These are phyloP conservation scores for Taxawa tesnikishii DNA, from an alignment of 2,329 filamentous ascomycete genomes.

Conservation along the genomic window DNA sequence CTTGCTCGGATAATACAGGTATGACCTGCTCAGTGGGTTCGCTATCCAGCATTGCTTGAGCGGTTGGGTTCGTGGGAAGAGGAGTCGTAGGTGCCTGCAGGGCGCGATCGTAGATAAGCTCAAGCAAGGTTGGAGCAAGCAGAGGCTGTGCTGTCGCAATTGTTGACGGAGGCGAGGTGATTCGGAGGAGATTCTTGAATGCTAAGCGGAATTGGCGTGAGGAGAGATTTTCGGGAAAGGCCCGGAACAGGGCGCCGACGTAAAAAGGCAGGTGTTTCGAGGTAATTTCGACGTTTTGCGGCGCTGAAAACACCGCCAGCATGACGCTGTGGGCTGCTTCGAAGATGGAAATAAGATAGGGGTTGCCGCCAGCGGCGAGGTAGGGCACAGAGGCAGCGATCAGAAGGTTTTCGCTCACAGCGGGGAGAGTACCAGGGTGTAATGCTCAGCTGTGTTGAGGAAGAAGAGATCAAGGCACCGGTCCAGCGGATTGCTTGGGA, in stretches of 20 bases:
- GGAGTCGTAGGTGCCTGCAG: constrained; percentile 37
- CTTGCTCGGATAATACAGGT: constrained; percentile 58
- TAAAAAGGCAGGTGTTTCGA: constrained; percentile 68
- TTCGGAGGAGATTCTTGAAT: constrained; percentile 72
- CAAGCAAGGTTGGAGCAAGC: constrained; percentile 68
- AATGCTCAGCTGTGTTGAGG: constrained; percentile 74
- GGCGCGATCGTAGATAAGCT: constrained; percentile 60
- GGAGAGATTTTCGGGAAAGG: constrained; percentile 69
- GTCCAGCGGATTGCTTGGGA: constrained; percentile 54
- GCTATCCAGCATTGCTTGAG: constrained; percentile 23
- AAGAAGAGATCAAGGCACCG: constrained; percentile 76
- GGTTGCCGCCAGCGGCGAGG: constrained; percentile 48
- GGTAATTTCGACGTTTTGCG: constrained; percentile 61
- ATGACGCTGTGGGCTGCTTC: constrained; percentile 78
- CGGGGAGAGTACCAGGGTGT: constrained; percentile 57
- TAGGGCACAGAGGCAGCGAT: constrained; percentile 65
- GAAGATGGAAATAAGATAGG: constrained; percentile 57
- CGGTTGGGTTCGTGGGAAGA: constrained; percentile 13
- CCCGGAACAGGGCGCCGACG: constrained; percentile 64
- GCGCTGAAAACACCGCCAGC: constrained; percentile 67
- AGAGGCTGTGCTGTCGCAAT: constrained; percentile 61
- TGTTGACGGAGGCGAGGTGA: constrained; percentile 67
- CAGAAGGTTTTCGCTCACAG: constrained; percentile 58
- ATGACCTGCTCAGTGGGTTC: constrained; percentile 11
- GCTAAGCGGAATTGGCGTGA: constrained; percentile 79